These are phyloP conservation scores for Gonapodya prolifera DNA, from an alignment of 192 early-diverging fungal genomes.

Conservation along the genomic window DNA sequence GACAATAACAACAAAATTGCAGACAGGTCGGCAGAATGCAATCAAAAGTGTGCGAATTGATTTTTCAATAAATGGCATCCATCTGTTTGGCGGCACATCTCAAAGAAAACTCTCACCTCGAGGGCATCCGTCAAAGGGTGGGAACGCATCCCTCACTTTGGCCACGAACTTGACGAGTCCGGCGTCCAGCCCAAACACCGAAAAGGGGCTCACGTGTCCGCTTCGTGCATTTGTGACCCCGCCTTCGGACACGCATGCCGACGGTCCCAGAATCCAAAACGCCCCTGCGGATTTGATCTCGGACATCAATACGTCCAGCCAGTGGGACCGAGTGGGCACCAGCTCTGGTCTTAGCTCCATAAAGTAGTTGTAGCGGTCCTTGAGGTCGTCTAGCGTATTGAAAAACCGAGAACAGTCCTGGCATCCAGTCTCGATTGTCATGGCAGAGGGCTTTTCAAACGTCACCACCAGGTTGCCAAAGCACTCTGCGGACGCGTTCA, in stretches of 20 bases:
- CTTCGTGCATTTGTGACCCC: background rate
- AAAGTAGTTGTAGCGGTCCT: background rate
- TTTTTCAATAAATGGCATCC: background rate
- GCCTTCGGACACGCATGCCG: background rate
- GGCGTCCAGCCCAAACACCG: background rate
- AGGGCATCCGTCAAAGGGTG: background rate
- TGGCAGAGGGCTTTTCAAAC: background rate
- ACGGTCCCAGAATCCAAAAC: background rate
- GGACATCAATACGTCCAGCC: background rate
- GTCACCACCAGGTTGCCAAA: background rate
- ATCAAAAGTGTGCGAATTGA: background rate
- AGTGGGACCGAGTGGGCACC: background rate
- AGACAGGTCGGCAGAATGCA: background rate
- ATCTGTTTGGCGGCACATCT: background rate
- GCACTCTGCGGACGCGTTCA: background rate
- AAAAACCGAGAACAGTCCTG: background rate
- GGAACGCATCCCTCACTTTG: background rate
- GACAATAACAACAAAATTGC: background rate
- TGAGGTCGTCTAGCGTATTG: background rate
- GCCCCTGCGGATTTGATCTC: background rate
- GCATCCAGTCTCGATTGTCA: background rate
- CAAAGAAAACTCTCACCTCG: background rate
- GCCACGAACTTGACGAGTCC: background rate
- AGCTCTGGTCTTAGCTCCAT: background rate
- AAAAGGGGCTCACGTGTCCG: background rate